phyloP scores from a whole-genome alignment of 805 yeast genomes.

The Cyberlindnera samutprakarnensis region DNA sequence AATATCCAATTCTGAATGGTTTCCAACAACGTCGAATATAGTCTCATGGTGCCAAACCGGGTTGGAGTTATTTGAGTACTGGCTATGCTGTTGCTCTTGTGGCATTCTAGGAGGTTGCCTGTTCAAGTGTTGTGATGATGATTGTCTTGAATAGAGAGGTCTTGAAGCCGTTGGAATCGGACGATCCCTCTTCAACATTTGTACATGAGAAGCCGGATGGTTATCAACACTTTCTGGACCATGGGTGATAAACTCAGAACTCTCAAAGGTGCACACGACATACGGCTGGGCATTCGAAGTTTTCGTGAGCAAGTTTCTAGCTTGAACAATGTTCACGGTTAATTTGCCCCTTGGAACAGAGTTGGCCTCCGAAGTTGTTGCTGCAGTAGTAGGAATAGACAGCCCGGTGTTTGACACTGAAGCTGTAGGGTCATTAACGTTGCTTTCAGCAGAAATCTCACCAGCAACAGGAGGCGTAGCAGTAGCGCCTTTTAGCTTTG shows the following conservation, averaged over 20 bases:
- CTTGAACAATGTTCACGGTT: slow-evolving; percentile 74
- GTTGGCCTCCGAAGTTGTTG: slow-evolving; percentile 1
- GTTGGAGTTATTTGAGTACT: slow-evolving; percentile 36
- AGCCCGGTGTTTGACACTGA: background rate
- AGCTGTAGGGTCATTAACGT: background rate
- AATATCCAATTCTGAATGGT: slow-evolving; percentile 75
- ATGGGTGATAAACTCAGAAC: slow-evolving; percentile 81
- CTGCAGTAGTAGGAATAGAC: background rate
- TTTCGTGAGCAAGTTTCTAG: slow-evolving; percentile 55
- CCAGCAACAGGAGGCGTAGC: background rate
- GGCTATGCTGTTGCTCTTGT: slow-evolving; percentile 4
- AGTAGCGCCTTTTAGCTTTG: background rate
- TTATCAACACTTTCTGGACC: slow-evolving; percentile 47
- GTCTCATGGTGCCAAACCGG: slow-evolving; percentile 94
- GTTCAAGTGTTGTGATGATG: slow-evolving; percentile 34
- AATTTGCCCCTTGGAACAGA: slow-evolving; percentile 70
- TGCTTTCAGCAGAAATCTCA: background rate
- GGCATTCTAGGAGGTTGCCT: slow-evolving; percentile 18
- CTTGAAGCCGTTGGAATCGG: slow-evolving; percentile 20
- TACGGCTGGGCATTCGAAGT: slow-evolving; percentile 63
- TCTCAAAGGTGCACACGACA: slow-evolving; percentile 87
- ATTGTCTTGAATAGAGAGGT: slow-evolving; percentile 37
- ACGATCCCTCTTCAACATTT: slow-evolving; percentile 9
- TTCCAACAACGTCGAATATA: slow-evolving; percentile 83
- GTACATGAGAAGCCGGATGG: slow-evolving; percentile 25